phyloP scores from a whole-genome alignment of 495 filamentous ascomycete species.

The Penicillium desertorum region DNA sequence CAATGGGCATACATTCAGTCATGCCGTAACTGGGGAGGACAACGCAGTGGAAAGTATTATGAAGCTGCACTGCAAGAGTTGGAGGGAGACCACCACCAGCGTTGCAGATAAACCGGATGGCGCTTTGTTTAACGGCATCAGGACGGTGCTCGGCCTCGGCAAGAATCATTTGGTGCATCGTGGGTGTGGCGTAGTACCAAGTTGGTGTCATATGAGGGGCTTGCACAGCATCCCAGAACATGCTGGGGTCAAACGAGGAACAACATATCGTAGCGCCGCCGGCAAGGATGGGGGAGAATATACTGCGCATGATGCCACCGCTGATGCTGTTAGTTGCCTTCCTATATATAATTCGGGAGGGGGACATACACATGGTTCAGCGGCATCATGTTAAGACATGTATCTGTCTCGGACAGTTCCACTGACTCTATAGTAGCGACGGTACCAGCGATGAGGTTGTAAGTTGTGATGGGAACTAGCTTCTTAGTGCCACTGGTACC shows the following conservation, averaged over 20 bases:
- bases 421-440: slow-evolving; percentile 43
- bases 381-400: slow-evolving; percentile 50
- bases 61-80: slow-evolving; percentile 36
- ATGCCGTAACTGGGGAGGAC: slow-evolving; percentile 50
- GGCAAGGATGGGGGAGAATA: slow-evolving; percentile 41
- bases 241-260: slow-evolving; percentile 45
- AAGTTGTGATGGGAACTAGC: slow-evolving; percentile 42
- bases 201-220: slow-evolving; percentile 30
- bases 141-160: slow-evolving; percentile 30
- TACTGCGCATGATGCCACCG: slow-evolving; percentile 41
- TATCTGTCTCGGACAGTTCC: slow-evolving; percentile 33
- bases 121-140: slow-evolving; percentile 34
- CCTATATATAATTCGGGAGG: neutral
- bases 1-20: slow-evolving; percentile 53
- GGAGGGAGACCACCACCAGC: slow-evolving; percentile 47
- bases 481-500: slow-evolving; percentile 50
- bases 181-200: slow-evolving; percentile 54
- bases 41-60: slow-evolving; percentile 37
- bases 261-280: slow-evolving; percentile 46
- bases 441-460: slow-evolving; percentile 38
- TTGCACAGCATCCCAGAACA: slow-evolving; percentile 50
- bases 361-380: slow-evolving; percentile 43
- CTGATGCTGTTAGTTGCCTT: slow-evolving; percentile 16
- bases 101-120: slow-evolving; percentile 45
- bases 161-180: slow-evolving; percentile 48